These are phyloP conservation scores for Solanum etuberosum DNA, from an alignment of 257 asterid species.

Conservation along the genomic window DNA sequence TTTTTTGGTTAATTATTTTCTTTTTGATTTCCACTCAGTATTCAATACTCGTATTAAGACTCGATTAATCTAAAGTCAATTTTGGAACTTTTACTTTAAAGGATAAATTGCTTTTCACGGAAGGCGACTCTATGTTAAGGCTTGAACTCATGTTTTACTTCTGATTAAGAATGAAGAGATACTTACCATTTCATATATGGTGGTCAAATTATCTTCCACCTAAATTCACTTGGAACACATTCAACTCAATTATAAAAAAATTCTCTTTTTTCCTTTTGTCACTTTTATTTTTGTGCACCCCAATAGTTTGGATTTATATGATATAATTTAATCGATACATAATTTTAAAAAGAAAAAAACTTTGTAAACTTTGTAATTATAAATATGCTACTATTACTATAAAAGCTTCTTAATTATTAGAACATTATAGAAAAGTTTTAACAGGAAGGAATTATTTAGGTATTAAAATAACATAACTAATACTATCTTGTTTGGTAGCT, in stretches of 20 bases:
- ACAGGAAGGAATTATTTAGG: background rate
- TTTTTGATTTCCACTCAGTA: background rate
- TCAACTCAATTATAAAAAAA: background rate
- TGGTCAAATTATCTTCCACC: background rate
- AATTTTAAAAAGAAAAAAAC: background rate
- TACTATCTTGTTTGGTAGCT: too few species aligned
- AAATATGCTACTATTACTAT: background rate
- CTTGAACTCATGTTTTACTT: fast-evolving
- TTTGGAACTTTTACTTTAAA: too few species aligned
- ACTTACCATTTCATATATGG: too few species aligned
- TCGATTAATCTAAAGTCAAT: too few species aligned
- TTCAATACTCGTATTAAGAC: background rate
- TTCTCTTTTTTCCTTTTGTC: background rate
- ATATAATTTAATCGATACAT: background rate
- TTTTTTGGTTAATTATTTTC: background rate
- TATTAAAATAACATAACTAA: background rate
- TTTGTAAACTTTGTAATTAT: background rate
- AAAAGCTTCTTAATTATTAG: background rate
- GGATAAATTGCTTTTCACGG: background rate
- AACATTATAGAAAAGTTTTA: background rate
- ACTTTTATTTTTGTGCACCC: background rate
- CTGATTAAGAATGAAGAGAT: too few species aligned
- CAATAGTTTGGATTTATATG: background rate
- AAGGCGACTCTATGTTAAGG: too few species aligned
- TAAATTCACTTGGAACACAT: too few species aligned